Evolutionary conservation across 2,329 filamentous ascomycete genomes (phyloP).

Genomic region (Calycina herbarum): DNA sequence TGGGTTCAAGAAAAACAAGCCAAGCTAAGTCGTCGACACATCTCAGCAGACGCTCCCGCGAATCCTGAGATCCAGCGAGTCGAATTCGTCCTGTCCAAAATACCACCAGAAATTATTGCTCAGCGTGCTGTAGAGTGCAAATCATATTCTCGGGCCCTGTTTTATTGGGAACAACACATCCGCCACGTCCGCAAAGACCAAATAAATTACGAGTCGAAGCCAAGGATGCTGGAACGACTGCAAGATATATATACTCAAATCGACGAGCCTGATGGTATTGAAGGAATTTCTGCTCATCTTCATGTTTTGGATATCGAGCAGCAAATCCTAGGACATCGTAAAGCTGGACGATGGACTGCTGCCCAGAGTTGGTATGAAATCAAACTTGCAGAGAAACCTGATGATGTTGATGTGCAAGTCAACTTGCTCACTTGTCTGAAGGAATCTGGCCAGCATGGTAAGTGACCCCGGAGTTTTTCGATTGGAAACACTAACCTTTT

Average conservation of each 20-base stretch:
- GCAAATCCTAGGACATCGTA: constrained; percentile 88
- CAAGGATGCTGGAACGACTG: constrained; percentile 71
- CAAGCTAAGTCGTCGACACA: constrained; percentile 19
- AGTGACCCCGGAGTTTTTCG: constrained; percentile 30
- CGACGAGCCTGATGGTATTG: constrained; percentile 94
- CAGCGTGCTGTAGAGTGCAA: constrained; percentile 88
- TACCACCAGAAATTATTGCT: constrained; percentile 73
- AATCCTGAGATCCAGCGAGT: constrained; percentile 56
- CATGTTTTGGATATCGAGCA: constrained; percentile 88
- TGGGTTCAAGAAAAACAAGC: constrained; percentile 73
- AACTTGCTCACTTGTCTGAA: constrained; percentile 86
- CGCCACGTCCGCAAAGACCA: constrained; percentile 45
- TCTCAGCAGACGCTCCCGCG: constrained; percentile 44
- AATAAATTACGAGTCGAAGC: constrained; percentile 38
- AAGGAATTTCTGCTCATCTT: constrained; percentile 87
- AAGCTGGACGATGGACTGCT: constrained; percentile 89
- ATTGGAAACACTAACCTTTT: constrained; percentile 26
- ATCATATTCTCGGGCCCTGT: constrained; percentile 87
- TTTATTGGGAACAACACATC: constrained; percentile 92
- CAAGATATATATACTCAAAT: constrained; percentile 97
- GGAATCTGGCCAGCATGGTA: constrained; percentile 93
- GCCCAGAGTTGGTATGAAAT: constrained; percentile 98
- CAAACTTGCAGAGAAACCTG: constrained; percentile 75
- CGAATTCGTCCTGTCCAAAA: constrained; percentile 68
- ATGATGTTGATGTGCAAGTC: constrained; percentile 74